Evolutionary conservation across 129 eudicot genomes (phyloP).

Genomic region (Kitagawia praeruptora): DNA sequence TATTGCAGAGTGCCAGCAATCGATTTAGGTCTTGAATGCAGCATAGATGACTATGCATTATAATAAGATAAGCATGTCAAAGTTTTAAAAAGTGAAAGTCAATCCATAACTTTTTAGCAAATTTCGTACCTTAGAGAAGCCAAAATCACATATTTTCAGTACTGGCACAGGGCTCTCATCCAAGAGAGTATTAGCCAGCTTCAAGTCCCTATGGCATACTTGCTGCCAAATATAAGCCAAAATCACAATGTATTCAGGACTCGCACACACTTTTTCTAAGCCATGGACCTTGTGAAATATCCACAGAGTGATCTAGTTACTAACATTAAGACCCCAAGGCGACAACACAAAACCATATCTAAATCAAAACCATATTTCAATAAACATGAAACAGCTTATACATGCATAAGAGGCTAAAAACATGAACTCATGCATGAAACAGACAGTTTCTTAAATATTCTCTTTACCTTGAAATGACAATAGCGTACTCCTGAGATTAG

Average conservation of each 20-base stretch:
- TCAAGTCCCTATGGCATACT: slow-evolving; percentile 91
- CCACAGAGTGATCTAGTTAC: neutral
- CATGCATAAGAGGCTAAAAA: slow-evolving; percentile 2
- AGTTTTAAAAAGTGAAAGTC: neutral
- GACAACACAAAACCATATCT: neutral
- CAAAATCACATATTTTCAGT: slow-evolving; percentile 88
- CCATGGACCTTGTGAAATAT: neutral
- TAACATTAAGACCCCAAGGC: neutral
- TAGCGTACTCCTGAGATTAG: slow-evolving; percentile 22
- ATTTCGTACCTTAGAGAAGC: slow-evolving; percentile 81
- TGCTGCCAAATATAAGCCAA: slow-evolving; percentile 37
- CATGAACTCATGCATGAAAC: neutral
- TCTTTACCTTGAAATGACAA: slow-evolving; percentile 70
- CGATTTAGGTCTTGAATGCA: slow-evolving; percentile 93
- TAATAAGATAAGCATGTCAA: neutral
- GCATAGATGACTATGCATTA: slow-evolving; percentile 64
- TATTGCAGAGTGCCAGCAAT: slow-evolving; percentile 93
- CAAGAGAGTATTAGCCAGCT: slow-evolving; percentile 83
- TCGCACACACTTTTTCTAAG: neutral
- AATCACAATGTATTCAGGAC: neutral
- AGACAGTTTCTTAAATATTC: neutral
- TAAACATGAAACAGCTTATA: neutral
- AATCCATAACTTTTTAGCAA: neutral
- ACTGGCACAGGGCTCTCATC: slow-evolving; percentile 96
- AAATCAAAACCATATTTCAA: neutral